Percentiles rank a stretch among this genome's conserved stretches.
Conservation (phyloP, 768 basidiomycete species). For the Chalciporus pseudorubinellus region DNA sequence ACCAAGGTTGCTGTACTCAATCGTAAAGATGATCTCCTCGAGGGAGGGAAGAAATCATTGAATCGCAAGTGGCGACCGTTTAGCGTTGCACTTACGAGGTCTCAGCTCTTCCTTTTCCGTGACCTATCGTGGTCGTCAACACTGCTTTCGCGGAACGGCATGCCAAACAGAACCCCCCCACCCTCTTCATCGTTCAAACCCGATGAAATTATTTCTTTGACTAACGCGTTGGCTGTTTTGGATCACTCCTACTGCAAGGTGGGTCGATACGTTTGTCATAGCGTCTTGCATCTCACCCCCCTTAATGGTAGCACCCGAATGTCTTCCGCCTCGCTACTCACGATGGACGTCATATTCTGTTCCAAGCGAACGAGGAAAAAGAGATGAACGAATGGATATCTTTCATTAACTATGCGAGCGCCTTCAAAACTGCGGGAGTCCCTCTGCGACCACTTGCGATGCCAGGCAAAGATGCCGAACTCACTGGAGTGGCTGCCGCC, state of each 20-base stretch:
- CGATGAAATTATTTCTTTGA: slow-evolving; percentile 81
- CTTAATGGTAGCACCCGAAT: slow-evolving; percentile 50
- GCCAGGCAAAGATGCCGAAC: slow-evolving; percentile 65
- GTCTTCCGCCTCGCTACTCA: slow-evolving; percentile 77
- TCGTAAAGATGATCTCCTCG: slow-evolving; percentile 76
- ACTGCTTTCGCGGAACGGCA: slow-evolving; percentile 43
- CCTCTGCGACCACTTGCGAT: slow-evolving; percentile 75
- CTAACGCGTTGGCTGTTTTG: slow-evolving; percentile 74
- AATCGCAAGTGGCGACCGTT: slow-evolving; percentile 88
- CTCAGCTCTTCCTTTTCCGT: slow-evolving; percentile 88
- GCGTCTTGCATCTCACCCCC: background rate
- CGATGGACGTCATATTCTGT: slow-evolving; percentile 76
- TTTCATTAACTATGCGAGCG: slow-evolving; percentile 88
- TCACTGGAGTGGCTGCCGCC: slow-evolving; percentile 84
- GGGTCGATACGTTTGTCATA: slow-evolving; percentile 13
- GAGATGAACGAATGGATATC: slow-evolving; percentile 91
- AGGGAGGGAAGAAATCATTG: slow-evolving; percentile 71
- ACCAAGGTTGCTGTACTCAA: slow-evolving; percentile 79
- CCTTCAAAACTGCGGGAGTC: slow-evolving; percentile 84
- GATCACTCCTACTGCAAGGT: slow-evolving; percentile 82
- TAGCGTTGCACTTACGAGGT: slow-evolving; percentile 82
- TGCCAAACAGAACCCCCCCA: slow-evolving; percentile 37
- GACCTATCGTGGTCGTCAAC: slow-evolving; percentile 57
- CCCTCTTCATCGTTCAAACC: slow-evolving; percentile 57
- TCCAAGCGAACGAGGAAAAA: slow-evolving; percentile 65